phyloP scores from a whole-genome alignment of 2,329 filamentous ascomycete genomes.

The Decorospora gaudefroyi region DNA sequence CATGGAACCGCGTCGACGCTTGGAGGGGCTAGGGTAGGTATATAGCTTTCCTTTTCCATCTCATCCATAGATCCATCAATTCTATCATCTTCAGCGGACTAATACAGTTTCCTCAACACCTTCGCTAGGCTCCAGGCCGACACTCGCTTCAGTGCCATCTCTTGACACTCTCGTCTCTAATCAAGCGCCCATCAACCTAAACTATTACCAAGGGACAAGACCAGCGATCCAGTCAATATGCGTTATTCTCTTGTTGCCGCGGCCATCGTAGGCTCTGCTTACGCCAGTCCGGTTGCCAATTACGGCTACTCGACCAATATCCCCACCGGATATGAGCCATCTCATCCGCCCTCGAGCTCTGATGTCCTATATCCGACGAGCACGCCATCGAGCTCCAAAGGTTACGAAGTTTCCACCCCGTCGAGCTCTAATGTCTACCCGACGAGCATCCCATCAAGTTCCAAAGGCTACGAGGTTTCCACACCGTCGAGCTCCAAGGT shows the following conservation, averaged over 20 bases:
- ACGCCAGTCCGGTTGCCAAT: slow-evolving; percentile 33
- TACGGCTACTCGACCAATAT: slow-evolving; percentile 16
- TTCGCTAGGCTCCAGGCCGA: slow-evolving; percentile 40
- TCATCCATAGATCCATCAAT: slow-evolving; percentile 16
- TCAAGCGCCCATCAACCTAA: slow-evolving; percentile 14
- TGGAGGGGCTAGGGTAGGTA: slow-evolving; percentile 20
- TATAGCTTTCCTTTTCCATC: slow-evolving; percentile 32
- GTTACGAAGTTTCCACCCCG: slow-evolving; percentile 5
- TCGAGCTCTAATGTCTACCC: slow-evolving; percentile 3
- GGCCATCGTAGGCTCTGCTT: slow-evolving; percentile 38
- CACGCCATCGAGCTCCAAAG: slow-evolving; percentile 9
- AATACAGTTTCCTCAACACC: slow-evolving; percentile 31
- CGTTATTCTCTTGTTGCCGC: slow-evolving; percentile 40
- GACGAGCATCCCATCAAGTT: neutral
- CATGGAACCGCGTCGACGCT: slow-evolving; percentile 28
- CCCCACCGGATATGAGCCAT: slow-evolving; percentile 5
- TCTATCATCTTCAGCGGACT: slow-evolving; percentile 29
- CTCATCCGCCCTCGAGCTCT: neutral
- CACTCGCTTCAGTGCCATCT: slow-evolving; percentile 41
- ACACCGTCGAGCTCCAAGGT: too few species aligned
- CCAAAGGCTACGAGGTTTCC: slow-evolving; percentile 3
- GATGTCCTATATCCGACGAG: slow-evolving; percentile 7
- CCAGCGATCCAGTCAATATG: slow-evolving; percentile 34
- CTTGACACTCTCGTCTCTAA: slow-evolving; percentile 33
- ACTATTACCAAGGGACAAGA: slow-evolving; percentile 4